phyloP scores from a whole-genome alignment of 345 rosid genomes.

The Physaria fendleri region DNA sequence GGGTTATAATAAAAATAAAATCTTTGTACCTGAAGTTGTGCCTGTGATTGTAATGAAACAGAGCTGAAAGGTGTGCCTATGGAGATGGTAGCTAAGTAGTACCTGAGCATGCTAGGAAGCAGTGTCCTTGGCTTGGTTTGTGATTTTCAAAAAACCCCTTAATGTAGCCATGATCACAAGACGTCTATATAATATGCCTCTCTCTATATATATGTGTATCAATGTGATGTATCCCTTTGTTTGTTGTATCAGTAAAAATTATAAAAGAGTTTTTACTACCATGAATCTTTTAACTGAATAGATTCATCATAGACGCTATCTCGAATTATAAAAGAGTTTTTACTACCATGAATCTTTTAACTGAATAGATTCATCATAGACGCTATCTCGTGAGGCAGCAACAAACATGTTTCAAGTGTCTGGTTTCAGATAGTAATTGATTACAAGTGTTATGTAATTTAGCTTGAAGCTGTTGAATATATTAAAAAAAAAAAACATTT shows the following conservation, averaged over 20 bases:
- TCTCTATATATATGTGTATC: constrained; percentile 3
- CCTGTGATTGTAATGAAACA: constrained; percentile 17
- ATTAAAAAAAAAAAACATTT: no score
- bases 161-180: constrained; percentile 6
- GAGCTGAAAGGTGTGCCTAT: constrained; percentile 75
- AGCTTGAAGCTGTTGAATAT: no score
- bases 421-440: constrained; percentile 6
- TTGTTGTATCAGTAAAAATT: constrained; percentile 30
- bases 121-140: constrained; percentile 69
- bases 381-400: no score
- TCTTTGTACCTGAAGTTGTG: no score
- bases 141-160: constrained; percentile 21
- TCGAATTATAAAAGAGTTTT: neutral
- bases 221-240: constrained; percentile 25
- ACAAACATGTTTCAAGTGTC: no score
- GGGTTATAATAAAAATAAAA: no score
- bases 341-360: no score
- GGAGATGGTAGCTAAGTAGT: constrained; percentile 65
- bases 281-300: no score
- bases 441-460: neutral
- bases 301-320: no score
- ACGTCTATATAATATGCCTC: neutral
- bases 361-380: no score
- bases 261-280: neutral
- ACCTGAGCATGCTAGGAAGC: constrained; percentile 86